Base-by-base conservation (phyloP, 1,284 basidiomycete genomes). In the Boletus sp. region DNA sequence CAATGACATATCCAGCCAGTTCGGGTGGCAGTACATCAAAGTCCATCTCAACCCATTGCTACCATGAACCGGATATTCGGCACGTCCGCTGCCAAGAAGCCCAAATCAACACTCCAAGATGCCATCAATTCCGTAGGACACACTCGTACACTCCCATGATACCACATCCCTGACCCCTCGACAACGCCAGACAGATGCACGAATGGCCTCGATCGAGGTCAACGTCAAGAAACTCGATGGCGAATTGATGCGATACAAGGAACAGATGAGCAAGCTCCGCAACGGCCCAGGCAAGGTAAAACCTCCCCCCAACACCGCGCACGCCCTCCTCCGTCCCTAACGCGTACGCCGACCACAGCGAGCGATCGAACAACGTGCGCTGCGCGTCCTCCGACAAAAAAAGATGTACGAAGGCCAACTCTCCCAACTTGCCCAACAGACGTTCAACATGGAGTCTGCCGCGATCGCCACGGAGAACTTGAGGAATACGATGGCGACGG, bases 401-500 rank as follows among this genome's bases (percentile, higher is more conserved):
- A 87, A 89, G 74, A 89, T 98, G 90, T 97, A 99, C 79, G 97
- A 99, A 76, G 81, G 81, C 19, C 97, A 99, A 76, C 84, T 98
- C 40, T 83, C 87, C 13, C 95, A 98, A 76, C 83, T 99, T 17
- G 83, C 92, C 52, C 97, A 99, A 75, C 97, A 99, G 77, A 90
- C 93, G 27, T 99, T 95, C 82, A 99, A 99, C 78, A 99, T 99
- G 94, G 97, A 99, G 79, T 96, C 94, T 64, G 93, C 97, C 28
- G 88, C 92, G 14, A 89, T 99, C 76, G 91, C 95, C 21, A 98
- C 97, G 6, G 97, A 99, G 78, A 99, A 99, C 77, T 78, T 99
- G 68, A 88, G 95, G 64, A 99, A 98, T 74, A 99, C 97, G 69
- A 99, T 99, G 97, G 97, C 95, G n/a, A 99, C 97, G 0, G 90